These are phyloP conservation scores for Calonectria pseudoturangicola DNA, from an alignment of 2,329 filamentous ascomycete species.

Conservation along the genomic window DNA sequence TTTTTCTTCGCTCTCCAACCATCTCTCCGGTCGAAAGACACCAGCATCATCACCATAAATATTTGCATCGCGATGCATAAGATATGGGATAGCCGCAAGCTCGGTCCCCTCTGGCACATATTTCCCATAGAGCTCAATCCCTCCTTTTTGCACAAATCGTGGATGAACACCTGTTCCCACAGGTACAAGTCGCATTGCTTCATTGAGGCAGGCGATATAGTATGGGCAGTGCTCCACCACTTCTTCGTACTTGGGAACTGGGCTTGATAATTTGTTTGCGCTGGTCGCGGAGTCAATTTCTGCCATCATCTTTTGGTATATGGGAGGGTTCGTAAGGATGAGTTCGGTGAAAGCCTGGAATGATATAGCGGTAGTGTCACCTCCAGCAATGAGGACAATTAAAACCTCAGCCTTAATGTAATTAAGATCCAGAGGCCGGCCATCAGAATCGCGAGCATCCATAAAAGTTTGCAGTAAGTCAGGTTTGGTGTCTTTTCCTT, in stretches of 20 bases:
- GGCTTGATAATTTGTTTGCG: background rate
- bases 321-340: background rate
- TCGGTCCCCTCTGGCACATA: background rate
- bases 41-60: background rate
- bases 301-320: background rate
- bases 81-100: background rate
- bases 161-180: background rate
- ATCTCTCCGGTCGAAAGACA: background rate
- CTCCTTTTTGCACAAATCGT: background rate
- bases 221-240: background rate
- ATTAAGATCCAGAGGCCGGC: background rate
- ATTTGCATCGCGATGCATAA: background rate
- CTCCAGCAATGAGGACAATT: background rate
- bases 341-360: background rate
- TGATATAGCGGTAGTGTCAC: background rate
- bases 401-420: conserved; percentile 4
- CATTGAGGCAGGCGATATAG: background rate
- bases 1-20: conserved; percentile 8
- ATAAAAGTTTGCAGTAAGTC: conserved; percentile 2
- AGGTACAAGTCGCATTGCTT: background rate
- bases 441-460: background rate
- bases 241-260: background rate
- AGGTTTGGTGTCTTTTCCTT: background rate
- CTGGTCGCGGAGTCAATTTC: background rate
- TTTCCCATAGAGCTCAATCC: background rate